Conservation (phyloP, 805 yeast species). For the Komagataella ulmi region DNA sequence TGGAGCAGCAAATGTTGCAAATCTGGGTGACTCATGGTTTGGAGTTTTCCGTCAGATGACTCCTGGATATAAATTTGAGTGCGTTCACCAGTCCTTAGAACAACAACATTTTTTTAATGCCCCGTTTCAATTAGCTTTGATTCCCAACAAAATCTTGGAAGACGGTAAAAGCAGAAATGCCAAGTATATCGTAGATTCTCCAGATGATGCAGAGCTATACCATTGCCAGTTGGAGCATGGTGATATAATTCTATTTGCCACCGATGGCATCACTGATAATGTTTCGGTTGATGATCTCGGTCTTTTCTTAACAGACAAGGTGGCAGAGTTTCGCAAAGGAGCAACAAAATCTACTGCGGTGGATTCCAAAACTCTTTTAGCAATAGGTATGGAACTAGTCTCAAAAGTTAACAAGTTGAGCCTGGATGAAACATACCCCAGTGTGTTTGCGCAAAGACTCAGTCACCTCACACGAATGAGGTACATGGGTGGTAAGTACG, state of each 20-base stretch:
- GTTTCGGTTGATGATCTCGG: constrained; percentile 62
- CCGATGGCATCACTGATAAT: constrained; percentile 92
- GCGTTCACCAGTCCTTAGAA: constrained; percentile 54
- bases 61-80: constrained; percentile 16
- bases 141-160: constrained; percentile 48
- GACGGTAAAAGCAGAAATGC: constrained; percentile 42
- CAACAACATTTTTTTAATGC: constrained; percentile 87
- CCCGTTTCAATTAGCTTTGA: constrained; percentile 80
- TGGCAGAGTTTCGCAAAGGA: not conserved
- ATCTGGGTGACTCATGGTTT: constrained; percentile 93
- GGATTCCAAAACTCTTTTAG: constrained; percentile 21
- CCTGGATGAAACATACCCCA: constrained; percentile 58
- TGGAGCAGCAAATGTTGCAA: constrained; percentile 49
- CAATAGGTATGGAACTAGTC: constrained; percentile 32
- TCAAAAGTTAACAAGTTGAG: constrained; percentile 55
- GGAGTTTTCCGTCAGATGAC: constrained; percentile 51
- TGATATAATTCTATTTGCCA: constrained; percentile 75
- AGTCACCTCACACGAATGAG: constrained; percentile 30
- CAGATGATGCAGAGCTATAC: constrained; percentile 55
- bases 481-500: constrained; percentile 89
- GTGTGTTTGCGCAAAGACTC: constrained; percentile 78
- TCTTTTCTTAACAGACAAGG: constrained; percentile 44
- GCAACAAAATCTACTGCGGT: constrained; percentile 15
- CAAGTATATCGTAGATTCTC: constrained; percentile 58
- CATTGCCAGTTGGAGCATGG: constrained; percentile 50